Evolutionary conservation across 2,329 filamentous ascomycete species (phyloP).

Genomic region (Penicillium sp.): DNA sequence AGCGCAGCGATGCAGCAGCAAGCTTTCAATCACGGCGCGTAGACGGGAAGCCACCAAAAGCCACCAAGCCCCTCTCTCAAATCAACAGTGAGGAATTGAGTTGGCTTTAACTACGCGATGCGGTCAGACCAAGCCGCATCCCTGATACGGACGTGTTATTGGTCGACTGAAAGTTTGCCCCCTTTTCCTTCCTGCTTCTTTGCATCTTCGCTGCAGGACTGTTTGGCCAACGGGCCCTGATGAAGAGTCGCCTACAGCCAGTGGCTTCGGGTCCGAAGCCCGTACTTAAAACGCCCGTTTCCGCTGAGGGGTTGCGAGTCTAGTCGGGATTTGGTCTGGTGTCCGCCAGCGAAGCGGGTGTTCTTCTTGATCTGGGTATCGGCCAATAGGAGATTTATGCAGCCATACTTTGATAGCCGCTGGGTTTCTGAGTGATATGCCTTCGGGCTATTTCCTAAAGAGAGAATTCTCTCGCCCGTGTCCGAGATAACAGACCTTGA

Average conservation of each 20-base stretch:
- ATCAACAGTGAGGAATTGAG: not conserved
- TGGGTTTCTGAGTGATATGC: too few relatives aligned
- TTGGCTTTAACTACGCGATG: not conserved
- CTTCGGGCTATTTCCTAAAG: too few relatives aligned
- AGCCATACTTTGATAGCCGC: too few relatives aligned
- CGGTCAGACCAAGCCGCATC: constrained; percentile 1
- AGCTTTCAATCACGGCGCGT: not conserved
- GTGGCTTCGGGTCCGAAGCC: not conserved
- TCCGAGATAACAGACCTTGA: not conserved
- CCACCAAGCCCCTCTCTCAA: not conserved
- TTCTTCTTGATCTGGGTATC: not conserved
- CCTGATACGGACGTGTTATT: not conserved
- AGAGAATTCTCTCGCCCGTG: not conserved
- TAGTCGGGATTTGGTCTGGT: not conserved
- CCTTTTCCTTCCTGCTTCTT: constrained; percentile 3
- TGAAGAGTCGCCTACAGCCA: not conserved
- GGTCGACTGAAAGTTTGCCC: not conserved
- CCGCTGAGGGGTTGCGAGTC: not conserved
- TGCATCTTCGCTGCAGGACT: constrained; percentile 6
- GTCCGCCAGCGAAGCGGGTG: not conserved
- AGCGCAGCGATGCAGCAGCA: not conserved
- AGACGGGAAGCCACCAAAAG: not conserved
- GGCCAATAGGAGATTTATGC: not conserved
- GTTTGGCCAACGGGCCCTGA: not conserved
- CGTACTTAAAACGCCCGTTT: not conserved